Conservation (phyloP, 2,329 filamentous ascomycete genomes). For the Ascochyta fabae region DNA sequence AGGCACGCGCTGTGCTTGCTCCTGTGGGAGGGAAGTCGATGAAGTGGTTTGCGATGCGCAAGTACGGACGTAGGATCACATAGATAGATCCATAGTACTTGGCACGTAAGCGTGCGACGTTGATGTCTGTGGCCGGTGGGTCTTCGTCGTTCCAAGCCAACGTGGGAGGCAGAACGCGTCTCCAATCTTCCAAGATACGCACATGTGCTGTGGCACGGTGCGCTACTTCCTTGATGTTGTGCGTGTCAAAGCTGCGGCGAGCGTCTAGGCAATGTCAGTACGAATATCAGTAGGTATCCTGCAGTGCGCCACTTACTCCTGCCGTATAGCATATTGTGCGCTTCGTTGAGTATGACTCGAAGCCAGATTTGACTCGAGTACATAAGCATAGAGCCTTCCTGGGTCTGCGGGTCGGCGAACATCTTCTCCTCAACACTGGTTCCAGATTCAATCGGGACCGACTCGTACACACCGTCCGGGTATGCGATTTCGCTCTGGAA, state of each 20-base stretch:
- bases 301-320: conserved; percentile 29
- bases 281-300: background rate
- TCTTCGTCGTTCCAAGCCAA: conserved; percentile 73
- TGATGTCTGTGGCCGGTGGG: conserved; percentile 74
- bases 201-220: conserved; percentile 38
- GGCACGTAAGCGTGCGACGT: conserved; percentile 81
- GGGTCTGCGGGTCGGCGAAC: conserved; percentile 16
- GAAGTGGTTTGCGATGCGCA: conserved; percentile 65
- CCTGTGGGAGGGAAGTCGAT: conserved; percentile 52
- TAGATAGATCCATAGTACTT: conserved; percentile 95
- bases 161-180: conserved; percentile 54
- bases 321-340: conserved; percentile 63
- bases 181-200: conserved; percentile 61
- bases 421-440: conserved; percentile 12
- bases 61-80: conserved; percentile 84
- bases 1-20: conserved; percentile 48
- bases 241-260: conserved; percentile 42
- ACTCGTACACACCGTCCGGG: conserved; percentile 64
- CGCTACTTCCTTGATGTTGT: conserved; percentile 40
- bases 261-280: conserved; percentile 42
- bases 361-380: conserved; percentile 69
- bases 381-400: conserved; percentile 56
- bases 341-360: conserved; percentile 62
- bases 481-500: conserved; percentile 69
- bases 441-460: conserved; percentile 29